Evolutionary conservation across 2,329 filamentous ascomycete species (phyloP).

Genomic region (Fusarium vanettenii): DNA sequence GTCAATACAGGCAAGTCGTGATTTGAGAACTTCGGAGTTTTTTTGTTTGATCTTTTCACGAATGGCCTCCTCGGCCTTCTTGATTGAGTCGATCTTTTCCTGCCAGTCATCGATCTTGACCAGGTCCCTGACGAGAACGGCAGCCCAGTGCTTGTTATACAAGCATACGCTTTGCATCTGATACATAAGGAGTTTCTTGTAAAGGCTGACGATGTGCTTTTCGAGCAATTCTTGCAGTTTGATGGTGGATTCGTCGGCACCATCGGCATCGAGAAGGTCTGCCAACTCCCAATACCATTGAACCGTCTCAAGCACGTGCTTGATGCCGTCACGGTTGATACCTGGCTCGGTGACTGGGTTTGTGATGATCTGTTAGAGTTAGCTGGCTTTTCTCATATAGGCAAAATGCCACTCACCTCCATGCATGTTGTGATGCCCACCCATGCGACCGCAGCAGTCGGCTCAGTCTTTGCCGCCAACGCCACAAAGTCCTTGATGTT

Average conservation of each 20-base stretch:
- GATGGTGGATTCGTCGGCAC: rapidly evolving
- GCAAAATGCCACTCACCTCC: neutral
- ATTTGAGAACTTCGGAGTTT: neutral
- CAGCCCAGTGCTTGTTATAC: neutral
- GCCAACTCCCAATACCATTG: slow-evolving; percentile 15
- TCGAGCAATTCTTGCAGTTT: neutral
- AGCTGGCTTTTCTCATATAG: neutral
- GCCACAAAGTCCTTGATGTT: neutral
- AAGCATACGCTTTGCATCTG: slow-evolving; percentile 5
- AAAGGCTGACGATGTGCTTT: neutral
- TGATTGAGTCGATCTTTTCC: neutral
- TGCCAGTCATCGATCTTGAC: slow-evolving; percentile 7
- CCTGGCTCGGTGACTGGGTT: neutral
- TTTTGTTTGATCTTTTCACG: neutral
- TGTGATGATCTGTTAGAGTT: neutral
- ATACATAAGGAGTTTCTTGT: neutral
- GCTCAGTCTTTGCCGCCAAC: neutral
- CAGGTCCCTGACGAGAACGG: neutral
- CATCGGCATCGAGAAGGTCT: neutral
- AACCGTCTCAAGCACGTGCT: neutral
- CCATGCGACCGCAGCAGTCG: slow-evolving; percentile 7
- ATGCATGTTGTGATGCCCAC: neutral
- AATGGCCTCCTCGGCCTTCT: neutral
- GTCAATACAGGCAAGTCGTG: neutral
- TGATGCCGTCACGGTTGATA: neutral